phyloP scores from a whole-genome alignment of 192 early-diverging fungal species.

The Coemansia sp. region DNA sequence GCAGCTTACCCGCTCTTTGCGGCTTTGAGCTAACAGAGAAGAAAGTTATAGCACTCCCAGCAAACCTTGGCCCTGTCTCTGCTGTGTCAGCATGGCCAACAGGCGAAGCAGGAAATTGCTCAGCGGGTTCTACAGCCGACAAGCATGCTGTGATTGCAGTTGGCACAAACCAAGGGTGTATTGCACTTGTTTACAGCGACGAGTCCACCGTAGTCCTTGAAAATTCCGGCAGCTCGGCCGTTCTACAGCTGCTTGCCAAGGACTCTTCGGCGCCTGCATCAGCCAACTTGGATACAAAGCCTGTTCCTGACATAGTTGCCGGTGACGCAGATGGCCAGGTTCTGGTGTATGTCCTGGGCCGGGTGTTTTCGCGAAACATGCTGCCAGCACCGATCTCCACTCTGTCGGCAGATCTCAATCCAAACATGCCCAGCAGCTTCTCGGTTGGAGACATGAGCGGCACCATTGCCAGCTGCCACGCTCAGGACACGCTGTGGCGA shows the following conservation, averaged over 20 bases:
- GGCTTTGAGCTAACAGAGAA: constrained; percentile 3
- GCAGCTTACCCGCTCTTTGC: background rate
- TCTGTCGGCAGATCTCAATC: constrained; percentile 31
- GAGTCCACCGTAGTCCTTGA: constrained; percentile 17
- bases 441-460: constrained; percentile 48
- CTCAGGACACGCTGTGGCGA: constrained; percentile 34
- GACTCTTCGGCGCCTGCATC: constrained; percentile 2
- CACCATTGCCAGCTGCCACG: constrained; percentile 32
- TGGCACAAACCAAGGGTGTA: constrained; percentile 31
- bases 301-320: constrained; percentile 28
- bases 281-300: background rate
- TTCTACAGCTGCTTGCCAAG: constrained; percentile 32
- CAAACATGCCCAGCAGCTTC: constrained; percentile 33
- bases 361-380: constrained; percentile 37
- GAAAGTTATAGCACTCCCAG: constrained; percentile 11
- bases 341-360: constrained; percentile 23
- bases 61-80: constrained; percentile 17
- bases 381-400: constrained; percentile 40
- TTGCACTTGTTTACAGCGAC: constrained; percentile 25
- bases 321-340: constrained; percentile 44
- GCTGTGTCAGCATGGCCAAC: constrained; percentile 30
- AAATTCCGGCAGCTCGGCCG: constrained; percentile 21
- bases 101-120: background rate
- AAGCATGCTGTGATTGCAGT: constrained; percentile 13
- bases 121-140: background rate